Percentiles rank a stretch among this genome's conserved stretches.
Evolutionary conservation across 169 alveolate species (phyloP).

Genomic region (Plasmodium ovale): DNA sequence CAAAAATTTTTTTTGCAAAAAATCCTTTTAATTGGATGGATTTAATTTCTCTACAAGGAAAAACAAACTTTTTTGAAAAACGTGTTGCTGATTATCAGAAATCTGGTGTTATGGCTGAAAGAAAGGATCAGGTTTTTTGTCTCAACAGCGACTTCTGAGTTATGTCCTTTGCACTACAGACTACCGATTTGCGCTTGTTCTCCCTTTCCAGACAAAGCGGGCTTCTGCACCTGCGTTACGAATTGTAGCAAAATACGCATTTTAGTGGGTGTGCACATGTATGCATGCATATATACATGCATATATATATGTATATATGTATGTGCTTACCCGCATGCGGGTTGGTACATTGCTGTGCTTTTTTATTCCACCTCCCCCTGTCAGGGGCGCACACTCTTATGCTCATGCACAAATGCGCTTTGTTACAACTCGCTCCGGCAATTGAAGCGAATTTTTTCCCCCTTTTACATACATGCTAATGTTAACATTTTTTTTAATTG

Average conservation of each 20-base stretch:
- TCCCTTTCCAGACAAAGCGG: no score
- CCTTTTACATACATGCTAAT: no score
- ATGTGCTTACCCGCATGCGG: background rate
- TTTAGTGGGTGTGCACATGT: background rate
- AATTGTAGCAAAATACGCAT: no score
- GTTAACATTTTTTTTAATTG: no score
- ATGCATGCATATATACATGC: background rate
- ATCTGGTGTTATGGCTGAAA: slow-evolving; percentile 95
- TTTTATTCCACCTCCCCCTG: no score
- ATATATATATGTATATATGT: background rate
- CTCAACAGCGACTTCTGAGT: slow-evolving; percentile 81
- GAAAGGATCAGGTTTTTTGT: slow-evolving; percentile 82
- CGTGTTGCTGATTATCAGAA: slow-evolving; percentile 98
- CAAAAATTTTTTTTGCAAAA: slow-evolving; percentile 92
- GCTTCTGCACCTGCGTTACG: no score
- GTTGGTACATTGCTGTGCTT: background rate
- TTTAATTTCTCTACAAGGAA: slow-evolving; percentile 97
- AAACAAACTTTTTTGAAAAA: slow-evolving; percentile 99
- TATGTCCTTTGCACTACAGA: no score
- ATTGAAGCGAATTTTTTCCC: no score
- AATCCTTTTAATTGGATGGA: slow-evolving; percentile 99
- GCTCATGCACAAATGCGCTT: no score
- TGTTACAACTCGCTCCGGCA: no score
- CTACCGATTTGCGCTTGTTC: no score
- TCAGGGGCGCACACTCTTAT: no score